phyloP scores from a whole-genome alignment of 805 yeast species.

The Sporopachydermia lactativora region DNA sequence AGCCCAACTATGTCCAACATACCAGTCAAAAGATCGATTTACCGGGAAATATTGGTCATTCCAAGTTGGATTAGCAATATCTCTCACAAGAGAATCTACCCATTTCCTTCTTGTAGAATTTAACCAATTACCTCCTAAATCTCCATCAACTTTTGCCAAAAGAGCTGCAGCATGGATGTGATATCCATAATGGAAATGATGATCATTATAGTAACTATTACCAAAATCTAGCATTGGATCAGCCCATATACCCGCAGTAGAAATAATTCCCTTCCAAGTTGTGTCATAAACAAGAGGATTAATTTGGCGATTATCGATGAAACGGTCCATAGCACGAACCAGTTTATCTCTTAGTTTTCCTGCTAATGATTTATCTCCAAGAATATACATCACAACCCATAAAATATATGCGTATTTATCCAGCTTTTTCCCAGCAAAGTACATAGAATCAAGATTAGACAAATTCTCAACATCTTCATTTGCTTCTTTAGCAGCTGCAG shows the following conservation, averaged over 20 bases:
- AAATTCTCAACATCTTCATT: conserved; percentile 38
- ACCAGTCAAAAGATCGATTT: conserved; percentile 57
- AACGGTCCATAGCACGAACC: conserved; percentile 55
- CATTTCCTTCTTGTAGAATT: conserved; percentile 31
- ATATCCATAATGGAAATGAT: conserved; percentile 81
- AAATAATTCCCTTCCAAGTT: conserved; percentile 65
- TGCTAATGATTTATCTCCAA: conserved; percentile 42
- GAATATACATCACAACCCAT: conserved; percentile 52
- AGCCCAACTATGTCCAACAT: conserved; percentile 64
- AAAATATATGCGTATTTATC: conserved; percentile 86
- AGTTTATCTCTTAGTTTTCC: conserved; percentile 37
- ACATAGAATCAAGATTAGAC: conserved; percentile 74
- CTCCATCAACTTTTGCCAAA: conserved; percentile 48
- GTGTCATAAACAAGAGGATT: conserved; percentile 69
- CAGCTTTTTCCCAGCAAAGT: conserved; percentile 74
- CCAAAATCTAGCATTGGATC: conserved; percentile 55
- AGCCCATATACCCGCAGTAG: conserved; percentile 43
- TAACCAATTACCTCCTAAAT: conserved; percentile 39
- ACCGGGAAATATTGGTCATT: conserved; percentile 46
- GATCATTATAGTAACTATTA: conserved; percentile 68
- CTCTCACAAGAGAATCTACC: conserved; percentile 49
- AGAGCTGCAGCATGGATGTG: conserved; percentile 74
- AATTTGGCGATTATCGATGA: conserved; percentile 52
- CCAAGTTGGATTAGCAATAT: conserved; percentile 47
- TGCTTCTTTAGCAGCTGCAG: conserved; percentile 39